Evolutionary conservation across 2,329 filamentous ascomycete species (phyloP), one percentile per base, ranked within the genome.

Genomic region (Clarireedia homoeocarpa): DNA sequence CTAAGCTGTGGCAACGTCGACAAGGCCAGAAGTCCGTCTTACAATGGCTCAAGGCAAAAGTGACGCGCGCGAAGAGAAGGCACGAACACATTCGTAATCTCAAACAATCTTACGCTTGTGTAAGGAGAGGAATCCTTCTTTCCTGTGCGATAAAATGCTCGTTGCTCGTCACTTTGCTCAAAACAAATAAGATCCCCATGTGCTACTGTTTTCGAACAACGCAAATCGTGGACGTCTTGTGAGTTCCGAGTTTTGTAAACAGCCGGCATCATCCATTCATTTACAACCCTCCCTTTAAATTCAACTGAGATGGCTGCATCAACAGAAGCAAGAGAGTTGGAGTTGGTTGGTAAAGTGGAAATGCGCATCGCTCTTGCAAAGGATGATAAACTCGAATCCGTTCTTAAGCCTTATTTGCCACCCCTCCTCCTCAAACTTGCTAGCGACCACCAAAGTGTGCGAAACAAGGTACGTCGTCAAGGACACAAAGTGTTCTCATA

Each of bases 351-450:
- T 66, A 92, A 89, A 68, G 86, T 95, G 47, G 91, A 85, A 61
- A 94, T 96, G 66, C 69, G 66, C 14, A 70, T 83, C 15, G 86
- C 83, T 27, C 82, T 92, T 52, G 87, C 91, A 64, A 85, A 90
- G 51, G 92, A 96, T 69, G 78, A 83, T 60, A 95, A 92, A 73
- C 81, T 99, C 1, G 83, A 92, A 69, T 74, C 83, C 24, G 76
- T 94, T 15, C 77, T 99, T 17, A 83, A 87, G 66, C 84, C 81
- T 44, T 96, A 92, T 67, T 77, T 99, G 26, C 76, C 88, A 3
- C 87, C 92, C 0, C 74, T 97, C 10, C 79, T 99, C 2, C 77
- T 96, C 57, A 97, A 97, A 70, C 83, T 95, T 34, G 84, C 80
- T 34, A 96, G 91, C 48, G 87, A 90, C 24, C 83, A 91, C 72